These are phyloP conservation scores for Spergularia bocconei DNA, from an alignment of 148 eudicot genomes.

Conservation along the genomic window DNA sequence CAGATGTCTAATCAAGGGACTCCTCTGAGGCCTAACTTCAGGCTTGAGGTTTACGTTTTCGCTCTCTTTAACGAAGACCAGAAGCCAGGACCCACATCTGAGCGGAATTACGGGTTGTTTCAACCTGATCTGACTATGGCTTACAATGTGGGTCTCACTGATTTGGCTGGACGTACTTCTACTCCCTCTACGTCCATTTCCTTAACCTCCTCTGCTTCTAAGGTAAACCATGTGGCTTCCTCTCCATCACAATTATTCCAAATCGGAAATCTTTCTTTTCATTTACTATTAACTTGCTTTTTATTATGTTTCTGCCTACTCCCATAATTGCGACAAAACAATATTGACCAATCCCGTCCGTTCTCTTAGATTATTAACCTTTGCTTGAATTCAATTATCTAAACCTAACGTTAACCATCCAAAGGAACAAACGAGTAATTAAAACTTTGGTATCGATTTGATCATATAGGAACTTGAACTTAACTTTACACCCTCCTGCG, in stretches of 20 bases:
- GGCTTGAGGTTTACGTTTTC: conserved; percentile 65
- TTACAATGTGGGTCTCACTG: conserved; percentile 61
- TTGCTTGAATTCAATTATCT: no score
- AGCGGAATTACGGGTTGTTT: conserved; percentile 73
- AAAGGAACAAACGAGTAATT: no score
- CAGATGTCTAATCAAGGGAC: conserved; percentile 66
- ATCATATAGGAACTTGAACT: no score
- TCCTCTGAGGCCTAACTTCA: conserved; percentile 55
- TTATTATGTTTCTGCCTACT: no score
- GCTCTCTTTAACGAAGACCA: conserved; percentile 78
- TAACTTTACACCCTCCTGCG: no score
- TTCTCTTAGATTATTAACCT: no score
- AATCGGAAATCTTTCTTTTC: no score
- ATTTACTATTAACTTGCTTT: no score
- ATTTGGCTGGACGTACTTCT: conserved; percentile 35
- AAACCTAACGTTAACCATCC: no score
- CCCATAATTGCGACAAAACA: no score
- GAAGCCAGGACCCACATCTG: conserved; percentile 87
- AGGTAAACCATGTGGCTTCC: conserved; percentile 29
- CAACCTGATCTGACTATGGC: conserved; percentile 69
- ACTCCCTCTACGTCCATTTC: conserved; percentile 50
- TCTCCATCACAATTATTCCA: background rate
- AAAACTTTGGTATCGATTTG: no score
- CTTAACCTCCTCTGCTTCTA: conserved; percentile 50
- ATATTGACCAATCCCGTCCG: no score